These are phyloP conservation scores for Sporothrix luriei DNA, from an alignment of 2,329 filamentous ascomycete species.

Conservation along the genomic window DNA sequence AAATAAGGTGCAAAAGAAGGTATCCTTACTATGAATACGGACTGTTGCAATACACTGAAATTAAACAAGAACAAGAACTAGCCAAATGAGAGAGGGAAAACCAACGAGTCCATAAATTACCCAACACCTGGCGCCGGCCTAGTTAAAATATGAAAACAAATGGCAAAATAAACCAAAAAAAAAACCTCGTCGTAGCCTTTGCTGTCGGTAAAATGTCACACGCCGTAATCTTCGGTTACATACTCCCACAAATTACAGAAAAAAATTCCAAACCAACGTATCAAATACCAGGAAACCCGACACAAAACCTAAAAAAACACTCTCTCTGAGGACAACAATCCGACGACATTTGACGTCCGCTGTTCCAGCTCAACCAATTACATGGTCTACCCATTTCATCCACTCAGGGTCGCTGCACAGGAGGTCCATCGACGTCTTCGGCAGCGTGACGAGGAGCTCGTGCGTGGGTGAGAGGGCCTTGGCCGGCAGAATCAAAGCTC, in stretches of 20 bases:
- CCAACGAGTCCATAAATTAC: not conserved
- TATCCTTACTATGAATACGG: not conserved
- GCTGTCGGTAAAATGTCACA: not conserved
- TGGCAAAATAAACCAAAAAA: not conserved
- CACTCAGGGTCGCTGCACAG: conserved; percentile 39
- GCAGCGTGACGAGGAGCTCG: conserved; percentile 43
- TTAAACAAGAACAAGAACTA: too few species aligned
- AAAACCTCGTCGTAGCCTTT: not conserved
- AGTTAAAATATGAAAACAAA: not conserved
- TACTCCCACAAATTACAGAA: not conserved
- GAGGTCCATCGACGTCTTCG: conserved; percentile 40
- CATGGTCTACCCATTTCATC: conserved; percentile 40
- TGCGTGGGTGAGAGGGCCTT: conserved; percentile 36
- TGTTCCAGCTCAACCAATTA: conserved; percentile 32
- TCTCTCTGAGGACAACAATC: not conserved
- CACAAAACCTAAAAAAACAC: not conserved
- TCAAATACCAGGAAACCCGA: too few species aligned
- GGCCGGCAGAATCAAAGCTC: conserved; percentile 43
- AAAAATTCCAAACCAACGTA: not conserved
- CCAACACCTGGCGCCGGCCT: not conserved
- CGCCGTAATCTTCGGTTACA: not conserved
- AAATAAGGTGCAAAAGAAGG: not conserved
- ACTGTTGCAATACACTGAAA: not conserved
- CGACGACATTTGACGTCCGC: not conserved
- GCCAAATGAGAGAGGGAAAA: too few species aligned